Base-by-base conservation (phyloP, 2,329 filamentous ascomycete species). In the Calcarisporium arbuscula region DNA sequence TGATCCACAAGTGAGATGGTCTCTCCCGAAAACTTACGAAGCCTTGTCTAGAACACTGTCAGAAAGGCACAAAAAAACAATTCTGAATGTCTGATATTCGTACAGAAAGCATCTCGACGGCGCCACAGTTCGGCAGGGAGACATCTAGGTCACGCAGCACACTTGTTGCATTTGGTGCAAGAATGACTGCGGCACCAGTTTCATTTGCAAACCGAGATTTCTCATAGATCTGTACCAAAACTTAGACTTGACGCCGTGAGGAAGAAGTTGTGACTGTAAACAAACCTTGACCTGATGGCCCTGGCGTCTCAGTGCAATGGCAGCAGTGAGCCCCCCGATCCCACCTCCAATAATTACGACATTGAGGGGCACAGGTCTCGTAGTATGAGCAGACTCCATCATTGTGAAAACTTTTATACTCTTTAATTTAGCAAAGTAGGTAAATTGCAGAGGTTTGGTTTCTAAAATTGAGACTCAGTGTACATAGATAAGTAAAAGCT, bases 91-190 rank as follows among this genome's bases (percentile, higher is more conserved):
- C n/a, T 5, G 11, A 12, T 6, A 15, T 27, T 15, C 25, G 8
- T 15, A 27, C 25, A 15, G 12, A 14, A 5, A 11, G n/a, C 12
- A 27, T 27, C 16, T 27, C 25, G 25, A 14, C 16, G 25, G 25
- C 61, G 9, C 59, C 58, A 20, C 61, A 52, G 3, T 43, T 35
- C 44, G 60, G 56, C 21, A 55, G 53, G 3, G 43, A 42, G 21
- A 65, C 49, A n/a, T 57, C 60, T 45, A 54, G 53, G 28, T 52
- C 48, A 6, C 54, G 53, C 15, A 81, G 58, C 5, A 80, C 51
- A 1, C 72, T 70, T 49, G 77, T 77, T 4, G 66, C 58, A 48
- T 81, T 82, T 2, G 77, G 74, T 0, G 70, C 66, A 6, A 80
- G 49, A 46, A 79, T 73, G 15, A 80, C 65, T 0, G 75, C 74